Base-by-base conservation (phyloP, 129 eudicot species). In the Flaveria bidentis region DNA sequence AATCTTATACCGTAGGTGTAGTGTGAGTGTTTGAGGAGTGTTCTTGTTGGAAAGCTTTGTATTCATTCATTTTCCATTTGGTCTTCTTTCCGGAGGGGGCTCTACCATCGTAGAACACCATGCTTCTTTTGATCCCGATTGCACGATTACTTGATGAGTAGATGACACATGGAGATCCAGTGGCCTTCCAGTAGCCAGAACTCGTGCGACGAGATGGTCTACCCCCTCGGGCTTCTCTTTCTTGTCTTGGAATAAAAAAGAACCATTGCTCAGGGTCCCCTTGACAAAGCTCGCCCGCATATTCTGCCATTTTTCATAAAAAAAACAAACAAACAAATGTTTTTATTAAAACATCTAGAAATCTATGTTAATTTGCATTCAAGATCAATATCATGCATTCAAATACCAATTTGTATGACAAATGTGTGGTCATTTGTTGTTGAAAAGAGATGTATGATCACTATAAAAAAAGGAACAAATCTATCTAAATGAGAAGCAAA, bases 61-160 rank as follows among this genome's bases (percentile, higher is more conserved):
- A 90, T 78, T 90, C 96, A 56, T 81, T 87, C 92, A 90, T 87
- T 81, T 90, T 90, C 96, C 96, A 90, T 42, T 77, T 44, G 15
- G 96, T 90, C 51, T 90, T 90, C 8, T 22, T 71, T 26, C 90
- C 90, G 1, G 62, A 68, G 3, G 92, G 96, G 74, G 88, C 92
- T 80, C 89, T 57, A 53, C 96, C 96, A 5, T 42, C 67, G 80
- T 90, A 90, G 83, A 85, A 90, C 8, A 87, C 96, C 90, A 90
- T 80, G 64, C 84, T 90, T 76, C 84, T 87, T 73, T 82, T 90
- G 77, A 65, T 42, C 11, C 96, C 96, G 18, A 90, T 86, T 16
- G 74, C 75, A 18, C 71, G 77, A 62, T 80, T 80, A 9, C 71
- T 23, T 0, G 90, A 83, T 1, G 92, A 90, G 86, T 87, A 87